Conservation (phyloP, 176 grass and related monocot genomes). For the Dactylis glomerata region DNA sequence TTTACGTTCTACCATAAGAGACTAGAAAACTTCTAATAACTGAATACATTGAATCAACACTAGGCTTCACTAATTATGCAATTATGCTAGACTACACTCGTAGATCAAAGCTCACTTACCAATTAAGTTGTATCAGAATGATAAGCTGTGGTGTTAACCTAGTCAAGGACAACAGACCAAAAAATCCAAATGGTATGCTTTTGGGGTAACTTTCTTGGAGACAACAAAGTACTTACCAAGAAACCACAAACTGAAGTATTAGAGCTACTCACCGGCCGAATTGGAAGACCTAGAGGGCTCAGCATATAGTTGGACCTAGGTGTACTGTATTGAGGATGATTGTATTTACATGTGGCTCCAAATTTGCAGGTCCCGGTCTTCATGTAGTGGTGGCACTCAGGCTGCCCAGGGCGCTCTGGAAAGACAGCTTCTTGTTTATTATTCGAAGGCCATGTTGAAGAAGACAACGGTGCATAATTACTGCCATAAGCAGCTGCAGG, state of each 20-base stretch:
- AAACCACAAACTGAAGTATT: not conserved
- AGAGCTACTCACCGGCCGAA: slow-evolving; percentile 60
- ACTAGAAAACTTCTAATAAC: not conserved
- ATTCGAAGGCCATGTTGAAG: slow-evolving; percentile 43
- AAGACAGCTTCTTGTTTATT: slow-evolving; percentile 45
- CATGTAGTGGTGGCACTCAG: slow-evolving; percentile 79
- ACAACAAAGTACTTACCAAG: not conserved
- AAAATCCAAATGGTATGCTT: not conserved
- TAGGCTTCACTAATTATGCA: not conserved
- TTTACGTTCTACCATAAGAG: not conserved
- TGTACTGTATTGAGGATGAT: slow-evolving; percentile 57
- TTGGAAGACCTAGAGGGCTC: slow-evolving; percentile 61
- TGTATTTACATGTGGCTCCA: slow-evolving; percentile 63
- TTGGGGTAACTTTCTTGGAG: slow-evolving; percentile 6
- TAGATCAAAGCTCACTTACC: slow-evolving; percentile 8
- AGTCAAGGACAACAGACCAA: slow-evolving; percentile 7
- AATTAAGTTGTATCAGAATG: not conserved
- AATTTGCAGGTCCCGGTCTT: slow-evolving; percentile 74
- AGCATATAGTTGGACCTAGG: slow-evolving; percentile 45
- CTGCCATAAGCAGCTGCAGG: slow-evolving; percentile 33
- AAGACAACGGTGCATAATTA: slow-evolving; percentile 42
- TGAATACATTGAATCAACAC: not conserved
- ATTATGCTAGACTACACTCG: not conserved
- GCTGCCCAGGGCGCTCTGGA: slow-evolving; percentile 70
- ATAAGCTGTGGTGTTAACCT: slow-evolving; percentile 5